Evolutionary conservation across 495 filamentous ascomycete genomes (phyloP).

Genomic region (Jackrogersella minutella): DNA sequence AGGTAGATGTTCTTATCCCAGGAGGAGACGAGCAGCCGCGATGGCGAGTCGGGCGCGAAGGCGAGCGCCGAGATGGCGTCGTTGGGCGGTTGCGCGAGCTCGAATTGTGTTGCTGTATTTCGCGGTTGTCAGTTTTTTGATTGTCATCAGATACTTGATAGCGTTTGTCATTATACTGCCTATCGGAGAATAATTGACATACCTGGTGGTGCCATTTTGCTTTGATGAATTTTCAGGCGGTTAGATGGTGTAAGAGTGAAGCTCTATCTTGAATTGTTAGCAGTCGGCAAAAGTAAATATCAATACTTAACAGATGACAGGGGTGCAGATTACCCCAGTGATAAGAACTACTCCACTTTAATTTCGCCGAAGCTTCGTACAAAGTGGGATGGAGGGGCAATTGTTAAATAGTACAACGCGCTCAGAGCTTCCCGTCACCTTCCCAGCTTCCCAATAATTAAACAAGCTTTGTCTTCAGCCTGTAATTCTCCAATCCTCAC

Average conservation of each 20-base stretch:
- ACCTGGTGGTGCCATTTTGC: slow-evolving; percentile 51
- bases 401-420: slow-evolving; percentile 6
- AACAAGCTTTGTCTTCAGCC: slow-evolving; percentile 4
- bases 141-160: slow-evolving; percentile 30
- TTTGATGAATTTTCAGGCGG: not conserved
- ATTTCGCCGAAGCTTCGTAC: slow-evolving; percentile 24
- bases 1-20: slow-evolving; percentile 95
- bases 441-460: not conserved
- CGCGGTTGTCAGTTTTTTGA: too few species aligned
- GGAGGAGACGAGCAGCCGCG: slow-evolving; percentile 83
- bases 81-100: slow-evolving; percentile 76
- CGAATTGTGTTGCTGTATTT: slow-evolving; percentile 72
- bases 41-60: slow-evolving; percentile 76
- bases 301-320: slow-evolving; percentile 26
- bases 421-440: not conserved
- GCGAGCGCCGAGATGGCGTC: slow-evolving; percentile 88
- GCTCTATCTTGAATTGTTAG: not conserved
- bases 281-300: slow-evolving; percentile 33
- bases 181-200: slow-evolving; percentile 8
- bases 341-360: slow-evolving; percentile 35
- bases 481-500: not conserved
- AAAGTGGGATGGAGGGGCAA: slow-evolving; percentile 41
- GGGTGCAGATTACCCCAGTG: slow-evolving; percentile 32
- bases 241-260: not conserved
- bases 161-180: not conserved